A percentile compares a stretch with the other conserved stretches of the same genome.
phyloP scores from a whole-genome alignment of 2,329 filamentous ascomycete genomes.

The Ophiocordyceps camponoti-rufipedis region DNA sequence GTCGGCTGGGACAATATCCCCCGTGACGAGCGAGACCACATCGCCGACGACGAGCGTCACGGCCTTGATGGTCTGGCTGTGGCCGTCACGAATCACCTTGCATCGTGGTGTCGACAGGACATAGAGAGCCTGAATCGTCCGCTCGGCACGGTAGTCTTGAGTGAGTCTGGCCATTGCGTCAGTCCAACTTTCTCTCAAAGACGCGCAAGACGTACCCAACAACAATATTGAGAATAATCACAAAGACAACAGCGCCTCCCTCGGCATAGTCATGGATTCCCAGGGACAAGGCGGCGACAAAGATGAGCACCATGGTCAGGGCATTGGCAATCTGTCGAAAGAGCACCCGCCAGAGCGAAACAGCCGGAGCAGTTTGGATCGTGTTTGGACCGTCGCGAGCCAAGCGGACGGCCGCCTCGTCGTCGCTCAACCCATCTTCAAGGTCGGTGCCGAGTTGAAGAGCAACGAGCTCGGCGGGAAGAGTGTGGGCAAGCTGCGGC shows the following conservation, averaged over 20 bases:
- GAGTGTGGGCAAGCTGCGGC: conserved; percentile 15
- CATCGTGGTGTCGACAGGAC: conserved; percentile 39
- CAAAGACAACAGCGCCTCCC: conserved; percentile 42
- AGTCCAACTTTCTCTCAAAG: background rate
- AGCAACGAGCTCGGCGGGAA: conserved; percentile 16
- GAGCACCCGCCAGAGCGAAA: conserved; percentile 59
- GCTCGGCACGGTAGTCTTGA: conserved; percentile 42
- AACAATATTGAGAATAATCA: conserved; percentile 49
- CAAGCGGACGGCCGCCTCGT: conserved; percentile 48
- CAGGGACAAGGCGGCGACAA: conserved; percentile 55
- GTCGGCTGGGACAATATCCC: conserved; percentile 54
- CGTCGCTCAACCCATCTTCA: conserved; percentile 41
- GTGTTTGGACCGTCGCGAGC: conserved; percentile 49
- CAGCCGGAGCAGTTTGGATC: conserved; percentile 51
- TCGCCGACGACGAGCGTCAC: conserved; percentile 47
- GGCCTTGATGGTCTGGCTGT: conserved; percentile 31
- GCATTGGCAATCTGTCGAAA: conserved; percentile 63
- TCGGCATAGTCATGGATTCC: conserved; percentile 47
- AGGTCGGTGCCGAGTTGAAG: conserved; percentile 21
- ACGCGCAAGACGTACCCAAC: conserved; percentile 31
- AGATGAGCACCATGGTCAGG: conserved; percentile 55
- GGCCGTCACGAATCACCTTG: conserved; percentile 36
- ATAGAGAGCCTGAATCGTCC: conserved; percentile 42
- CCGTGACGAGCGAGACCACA: conserved; percentile 40
- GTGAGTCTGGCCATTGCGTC: conserved; percentile 22